Conservation (phyloP, 2,329 filamentous ascomycete species). For the Chrysoporthe austroafricana region DNA sequence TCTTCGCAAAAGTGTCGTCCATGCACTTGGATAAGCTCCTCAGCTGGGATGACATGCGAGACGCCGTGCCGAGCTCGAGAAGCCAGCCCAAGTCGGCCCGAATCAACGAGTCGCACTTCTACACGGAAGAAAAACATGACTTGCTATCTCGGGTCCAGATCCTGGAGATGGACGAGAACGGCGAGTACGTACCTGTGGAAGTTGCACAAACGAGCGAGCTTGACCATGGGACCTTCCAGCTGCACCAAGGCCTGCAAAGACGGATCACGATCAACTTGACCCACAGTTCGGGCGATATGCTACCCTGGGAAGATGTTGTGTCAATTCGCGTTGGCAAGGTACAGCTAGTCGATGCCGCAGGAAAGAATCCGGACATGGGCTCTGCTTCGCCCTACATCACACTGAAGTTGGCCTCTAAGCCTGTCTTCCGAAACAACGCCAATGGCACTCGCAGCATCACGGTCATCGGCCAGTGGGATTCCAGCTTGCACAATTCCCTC, state of each 20-base stretch:
- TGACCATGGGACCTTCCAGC: constrained; percentile 88
- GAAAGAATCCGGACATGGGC: constrained; percentile 81
- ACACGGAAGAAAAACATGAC: constrained; percentile 90
- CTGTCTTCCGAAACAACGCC: constrained; percentile 79
- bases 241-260: constrained; percentile 92
- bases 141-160: constrained; percentile 87
- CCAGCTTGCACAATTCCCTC: constrained; percentile 87
- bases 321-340: constrained; percentile 79
- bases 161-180: constrained; percentile 87
- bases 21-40: constrained; percentile 97
- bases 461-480: constrained; percentile 94
- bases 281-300: constrained; percentile 83
- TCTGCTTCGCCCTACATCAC: constrained; percentile 73
- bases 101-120: constrained; percentile 90
- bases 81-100: constrained; percentile 63
- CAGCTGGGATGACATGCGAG: constrained; percentile 98
- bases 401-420: constrained; percentile 76
- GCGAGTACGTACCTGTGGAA: constrained; percentile 90
- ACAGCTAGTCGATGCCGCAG: constrained; percentile 80
- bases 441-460: constrained; percentile 90
- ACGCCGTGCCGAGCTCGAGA: constrained; percentile 66
- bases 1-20: constrained; percentile 86
- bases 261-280: constrained; percentile 87
- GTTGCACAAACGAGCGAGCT: constrained; percentile 84
- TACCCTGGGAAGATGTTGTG: constrained; percentile 86